These are phyloP conservation scores for Bipolaris bicolor DNA, from an alignment of 2,329 filamentous ascomycete genomes.

Conservation along the genomic window DNA sequence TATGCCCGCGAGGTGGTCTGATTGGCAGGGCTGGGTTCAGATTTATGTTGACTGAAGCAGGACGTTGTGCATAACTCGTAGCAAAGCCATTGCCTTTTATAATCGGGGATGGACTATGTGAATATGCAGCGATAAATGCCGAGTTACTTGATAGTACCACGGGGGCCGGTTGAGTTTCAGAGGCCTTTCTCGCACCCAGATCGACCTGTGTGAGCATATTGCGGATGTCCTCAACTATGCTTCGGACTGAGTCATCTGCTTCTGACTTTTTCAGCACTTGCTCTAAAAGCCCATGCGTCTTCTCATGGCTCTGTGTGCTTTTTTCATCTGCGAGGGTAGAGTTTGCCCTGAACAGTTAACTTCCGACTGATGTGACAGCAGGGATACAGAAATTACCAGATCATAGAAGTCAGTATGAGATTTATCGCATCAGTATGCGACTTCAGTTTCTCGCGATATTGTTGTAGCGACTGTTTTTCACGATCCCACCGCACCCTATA, in stretches of 20 bases:
- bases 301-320: not conserved
- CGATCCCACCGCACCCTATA: slow-evolving; percentile 1
- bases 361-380: not conserved
- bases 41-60: not conserved
- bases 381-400: not conserved
- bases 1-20: not conserved
- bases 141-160: not conserved
- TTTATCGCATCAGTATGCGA: slow-evolving; percentile 6
- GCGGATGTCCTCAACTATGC: not conserved
- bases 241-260: not conserved
- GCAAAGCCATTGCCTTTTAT: not conserved
- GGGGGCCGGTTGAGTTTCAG: too few species aligned
- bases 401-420: not conserved
- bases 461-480: slow-evolving; percentile 1
- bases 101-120: not conserved
- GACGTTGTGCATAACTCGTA: not conserved
- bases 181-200: too few species aligned
- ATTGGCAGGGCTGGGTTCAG: not conserved
- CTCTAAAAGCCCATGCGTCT: not conserved
- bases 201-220: not conserved
- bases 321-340: not conserved
- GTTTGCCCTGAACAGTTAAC: not conserved
- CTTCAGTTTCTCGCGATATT: not conserved
- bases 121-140: not conserved
- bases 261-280: not conserved